Evolutionary conservation across 306 rosid genomes (phyloP).

Genomic region (Casuarina cunninghamiana): DNA sequence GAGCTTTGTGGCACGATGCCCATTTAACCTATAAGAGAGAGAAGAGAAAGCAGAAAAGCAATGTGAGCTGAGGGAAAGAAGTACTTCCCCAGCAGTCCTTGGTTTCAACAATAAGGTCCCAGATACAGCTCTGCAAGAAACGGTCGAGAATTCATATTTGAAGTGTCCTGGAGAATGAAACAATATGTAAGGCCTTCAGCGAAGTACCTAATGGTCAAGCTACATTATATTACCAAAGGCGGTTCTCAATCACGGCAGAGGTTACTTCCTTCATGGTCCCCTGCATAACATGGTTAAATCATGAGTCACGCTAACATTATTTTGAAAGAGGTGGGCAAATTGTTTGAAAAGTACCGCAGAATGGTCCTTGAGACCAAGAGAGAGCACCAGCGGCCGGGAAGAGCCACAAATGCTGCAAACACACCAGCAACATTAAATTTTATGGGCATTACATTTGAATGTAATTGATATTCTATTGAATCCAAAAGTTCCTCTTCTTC

Average conservation of each 20-base stretch:
- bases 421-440: slow-evolving; percentile 1
- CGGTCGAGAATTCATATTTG: not conserved
- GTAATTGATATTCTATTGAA: not conserved
- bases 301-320: slow-evolving; percentile 6
- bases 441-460: not conserved
- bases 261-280: slow-evolving; percentile 77
- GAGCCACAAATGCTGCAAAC: slow-evolving; percentile 65
- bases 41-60: not conserved
- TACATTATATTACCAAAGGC: slow-evolving; percentile 47
- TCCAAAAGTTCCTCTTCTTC: not conserved
- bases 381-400: slow-evolving; percentile 65
- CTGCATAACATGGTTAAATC: slow-evolving; percentile 40
- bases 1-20: too few relatives aligned
- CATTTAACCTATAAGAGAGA: not conserved
- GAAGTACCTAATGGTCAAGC: slow-evolving; percentile 5
- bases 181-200: not conserved
- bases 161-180: not conserved
- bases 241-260: slow-evolving; percentile 66
- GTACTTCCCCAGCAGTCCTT: not conserved
- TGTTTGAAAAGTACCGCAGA: slow-evolving; percentile 45
- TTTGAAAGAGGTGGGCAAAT: not conserved
- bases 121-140: not conserved
- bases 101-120: not conserved
- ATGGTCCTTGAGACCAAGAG: slow-evolving; percentile 96
- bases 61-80: not conserved